Conservation (phyloP, 2,329 filamentous ascomycete species). For the Aspergillus felis region DNA sequence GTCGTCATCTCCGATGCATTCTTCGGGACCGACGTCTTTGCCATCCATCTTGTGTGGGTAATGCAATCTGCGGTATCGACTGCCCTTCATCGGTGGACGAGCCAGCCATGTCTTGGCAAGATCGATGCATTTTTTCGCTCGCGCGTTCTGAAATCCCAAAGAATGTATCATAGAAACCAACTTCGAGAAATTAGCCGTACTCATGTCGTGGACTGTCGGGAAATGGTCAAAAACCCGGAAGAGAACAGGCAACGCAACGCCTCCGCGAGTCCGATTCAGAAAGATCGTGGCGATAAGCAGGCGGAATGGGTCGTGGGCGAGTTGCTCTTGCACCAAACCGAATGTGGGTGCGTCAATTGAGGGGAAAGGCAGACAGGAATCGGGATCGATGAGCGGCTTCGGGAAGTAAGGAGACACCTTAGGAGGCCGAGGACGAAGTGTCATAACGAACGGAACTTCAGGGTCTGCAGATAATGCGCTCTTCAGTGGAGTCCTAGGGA, state of each 20-base stretch:
- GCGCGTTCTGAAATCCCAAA: conserved; percentile 66
- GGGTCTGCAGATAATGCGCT: conserved; percentile 1
- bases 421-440: conserved; percentile 16
- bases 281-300: conserved; percentile 80
- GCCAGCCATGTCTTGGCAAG: conserved; percentile 67
- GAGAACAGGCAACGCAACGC: conserved; percentile 71
- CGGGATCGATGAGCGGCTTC: conserved; percentile 23
- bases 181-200: conserved; percentile 52
- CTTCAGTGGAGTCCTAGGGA: conserved; percentile 8
- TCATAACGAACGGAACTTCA: conserved; percentile 7
- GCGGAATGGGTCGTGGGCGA: conserved; percentile 71
- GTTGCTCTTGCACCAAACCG: conserved; percentile 78
- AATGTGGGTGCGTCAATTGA: conserved; percentile 61
- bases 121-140: conserved; percentile 64
- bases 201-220: conserved; percentile 62
- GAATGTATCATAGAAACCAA: conserved; percentile 62
- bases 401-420: conserved; percentile 45
- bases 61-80: conserved; percentile 54
- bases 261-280: conserved; percentile 74
- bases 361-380: conserved; percentile 59
- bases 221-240: conserved; percentile 64
- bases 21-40: conserved; percentile 44
- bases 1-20: conserved; percentile 47
- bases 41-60: conserved; percentile 52
- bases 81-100: conserved; percentile 57